Evolutionary conservation across 1,284 basidiomycete species (phyloP).

Genomic region (Inonotus obliquus): DNA sequence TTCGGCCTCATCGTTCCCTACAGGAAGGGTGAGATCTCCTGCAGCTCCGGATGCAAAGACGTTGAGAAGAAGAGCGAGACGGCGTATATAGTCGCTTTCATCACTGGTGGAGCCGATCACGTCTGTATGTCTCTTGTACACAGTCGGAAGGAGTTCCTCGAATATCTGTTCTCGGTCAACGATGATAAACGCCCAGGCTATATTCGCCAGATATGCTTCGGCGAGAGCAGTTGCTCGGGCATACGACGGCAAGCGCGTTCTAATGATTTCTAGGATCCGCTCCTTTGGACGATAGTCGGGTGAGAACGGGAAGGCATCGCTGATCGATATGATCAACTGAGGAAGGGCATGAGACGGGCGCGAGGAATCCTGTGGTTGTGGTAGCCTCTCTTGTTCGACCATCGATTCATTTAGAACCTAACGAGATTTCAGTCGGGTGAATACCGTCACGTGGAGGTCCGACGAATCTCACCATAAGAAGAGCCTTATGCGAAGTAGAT

Average conservation of each 20-base stretch:
- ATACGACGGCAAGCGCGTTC: constrained; percentile 11
- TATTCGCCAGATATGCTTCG: constrained; percentile 15
- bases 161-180: constrained; percentile 17
- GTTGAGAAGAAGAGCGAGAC: constrained; percentile 20
- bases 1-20: constrained; percentile 25
- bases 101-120: neutral
- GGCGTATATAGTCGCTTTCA: neutral
- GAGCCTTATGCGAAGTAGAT: neutral
- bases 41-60: constrained; percentile 22
- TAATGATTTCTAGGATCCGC: neutral
- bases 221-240: constrained; percentile 14
- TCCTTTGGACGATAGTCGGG: constrained; percentile 1
- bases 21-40: constrained; percentile 23
- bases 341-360: neutral
- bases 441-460: neutral
- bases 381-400: neutral
- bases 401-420: neutral
- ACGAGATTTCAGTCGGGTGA: neutral
- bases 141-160: constrained; percentile 12
- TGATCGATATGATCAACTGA: neutral
- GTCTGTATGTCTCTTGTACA: constrained; percentile 1
- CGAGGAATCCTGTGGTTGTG: neutral
- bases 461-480: constrained; percentile 3
- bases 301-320: constrained; percentile 9
- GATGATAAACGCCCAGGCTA: constrained; percentile 8